Evolutionary conservation across 2,329 filamentous ascomycete species (phyloP).

Genomic region (Fusarium sp.): DNA sequence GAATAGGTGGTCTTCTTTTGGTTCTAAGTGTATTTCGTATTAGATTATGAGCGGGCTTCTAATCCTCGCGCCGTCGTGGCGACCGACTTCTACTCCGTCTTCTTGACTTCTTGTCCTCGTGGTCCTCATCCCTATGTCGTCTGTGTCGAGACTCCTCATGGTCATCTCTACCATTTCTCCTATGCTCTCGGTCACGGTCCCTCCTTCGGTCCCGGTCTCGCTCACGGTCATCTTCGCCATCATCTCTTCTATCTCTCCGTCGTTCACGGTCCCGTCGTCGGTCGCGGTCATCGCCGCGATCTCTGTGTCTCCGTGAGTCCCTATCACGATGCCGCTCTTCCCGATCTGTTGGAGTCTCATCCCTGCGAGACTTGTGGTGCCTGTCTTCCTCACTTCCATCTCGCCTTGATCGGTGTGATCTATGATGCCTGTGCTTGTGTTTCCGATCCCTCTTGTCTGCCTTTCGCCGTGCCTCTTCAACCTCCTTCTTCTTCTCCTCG

Average conservation of each 20-base stretch:
- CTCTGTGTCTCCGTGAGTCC: constrained; percentile 50
- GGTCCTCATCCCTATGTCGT: constrained; percentile 49
- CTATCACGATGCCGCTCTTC: constrained; percentile 50
- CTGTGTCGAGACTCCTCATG: constrained; percentile 48
- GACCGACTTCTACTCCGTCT: constrained; percentile 61
- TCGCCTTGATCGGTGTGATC: constrained; percentile 60
- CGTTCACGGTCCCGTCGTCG: constrained; percentile 47
- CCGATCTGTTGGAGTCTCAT: constrained; percentile 53
- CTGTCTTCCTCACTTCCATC: constrained; percentile 53
- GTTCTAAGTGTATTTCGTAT: constrained; percentile 34
- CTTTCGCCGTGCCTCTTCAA: constrained; percentile 76
- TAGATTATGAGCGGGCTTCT: constrained; percentile 44
- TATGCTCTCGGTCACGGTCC: constrained; percentile 45
- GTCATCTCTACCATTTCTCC: constrained; percentile 50
- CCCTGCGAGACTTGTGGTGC: constrained; percentile 55
- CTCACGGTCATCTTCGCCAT: constrained; percentile 42
- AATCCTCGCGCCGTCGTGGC: constrained; percentile 53
- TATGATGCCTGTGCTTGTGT: constrained; percentile 65
- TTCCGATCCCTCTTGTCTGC: constrained; percentile 65
- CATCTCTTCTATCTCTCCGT: constrained; percentile 40
- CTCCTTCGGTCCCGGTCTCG: constrained; percentile 45
- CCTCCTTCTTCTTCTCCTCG: constrained; percentile 91
- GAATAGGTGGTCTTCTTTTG: constrained; percentile 27
- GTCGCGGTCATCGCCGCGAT: constrained; percentile 49
- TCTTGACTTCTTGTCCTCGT: constrained; percentile 43